A percentile compares a stretch with the other conserved stretches of the same genome.
Evolutionary conservation across 176 grass and related monocot species (phyloP).

Genomic region (Paspalum vaginatum): DNA sequence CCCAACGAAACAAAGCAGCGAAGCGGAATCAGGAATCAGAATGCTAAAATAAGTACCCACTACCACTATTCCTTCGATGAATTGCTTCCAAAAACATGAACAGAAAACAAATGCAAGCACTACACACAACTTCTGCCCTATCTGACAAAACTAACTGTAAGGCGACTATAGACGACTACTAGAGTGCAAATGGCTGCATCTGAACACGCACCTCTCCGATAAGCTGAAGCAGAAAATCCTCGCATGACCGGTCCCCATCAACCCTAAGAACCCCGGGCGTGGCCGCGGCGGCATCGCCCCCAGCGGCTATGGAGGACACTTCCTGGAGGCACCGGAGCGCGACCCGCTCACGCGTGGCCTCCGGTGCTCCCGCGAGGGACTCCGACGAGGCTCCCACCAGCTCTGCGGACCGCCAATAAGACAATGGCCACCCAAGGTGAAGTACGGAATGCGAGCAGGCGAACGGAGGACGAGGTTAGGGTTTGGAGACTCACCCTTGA

Average conservation of each 20-base stretch:
- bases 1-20: neutral
- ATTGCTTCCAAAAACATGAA: neutral
- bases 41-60: neutral
- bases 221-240: slow-evolving; percentile 29
- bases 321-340: slow-evolving; percentile 35
- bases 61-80: neutral
- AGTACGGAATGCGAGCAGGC: neutral
- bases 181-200: neutral
- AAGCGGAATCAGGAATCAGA: neutral
- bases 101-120: slow-evolving; percentile 18
- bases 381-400: slow-evolving; percentile 24
- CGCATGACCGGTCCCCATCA: slow-evolving; percentile 20
- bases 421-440: slow-evolving; percentile 8
- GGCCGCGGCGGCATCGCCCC: neutral
- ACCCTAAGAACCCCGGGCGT: slow-evolving; percentile 16
- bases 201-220: slow-evolving; percentile 11
- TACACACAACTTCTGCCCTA: neutral
- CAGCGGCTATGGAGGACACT: neutral
- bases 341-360: slow-evolving; percentile 24
- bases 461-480: neutral
- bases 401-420: neutral
- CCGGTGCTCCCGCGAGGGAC: slow-evolving; percentile 21
- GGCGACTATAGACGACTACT: neutral
- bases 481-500: slow-evolving; percentile 1
- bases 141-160: neutral